Base-by-base conservation (phyloP, 139 green algal species). In the Eudorina sp. region DNA sequence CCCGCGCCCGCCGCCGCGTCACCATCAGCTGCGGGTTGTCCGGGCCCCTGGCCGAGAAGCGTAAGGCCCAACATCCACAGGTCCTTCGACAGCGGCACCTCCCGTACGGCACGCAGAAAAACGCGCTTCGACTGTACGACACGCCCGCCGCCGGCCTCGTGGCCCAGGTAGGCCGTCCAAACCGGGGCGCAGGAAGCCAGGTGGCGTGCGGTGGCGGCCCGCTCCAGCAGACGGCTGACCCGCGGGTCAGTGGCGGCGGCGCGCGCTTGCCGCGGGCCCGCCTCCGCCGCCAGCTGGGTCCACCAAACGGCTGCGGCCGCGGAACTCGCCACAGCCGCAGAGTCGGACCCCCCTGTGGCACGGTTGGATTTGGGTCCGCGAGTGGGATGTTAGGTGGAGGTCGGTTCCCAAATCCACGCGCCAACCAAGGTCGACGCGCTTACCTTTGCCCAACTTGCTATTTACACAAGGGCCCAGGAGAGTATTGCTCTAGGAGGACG, bases 21-120 rank as follows among this genome's bases (percentile, higher is more conserved):
- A 43, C 34, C 66, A 21, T 18, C 13, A 1, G 34, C 66, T 45
- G 34, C 66, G 31, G 31, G 13, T n/a, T 29, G 13, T 55, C 48
- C 48, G 2, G 19, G 62, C 6, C 66, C 66, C 25, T 25, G 66
- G 19, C 88, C 83, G 48, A 97, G 78, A 48, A 81, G 58, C 40
- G 38, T 38, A n/a, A 98, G 91, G 34, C 95, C 96, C 53, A 93
- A 87, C 83, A 97, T 66, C 96, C 96, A 98, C 43, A 98, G 55
- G 7, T 72, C 84, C 91, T 98, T 98, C 55, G 76, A 89, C 83
- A 96, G 94, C 27, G 96, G 96, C 81, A 94, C 97, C 69, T 94
- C 90, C 23, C 95, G 94, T 13, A 98, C 83, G 16, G 92, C 94
- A 8, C 96, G 89, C 53, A 98, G 90, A 62, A 98, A 96, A 31